Evolutionary conservation across 306 rosid genomes (phyloP), one percentile per base, ranked within the genome.

Genomic region (Crotalaria pallida): DNA sequence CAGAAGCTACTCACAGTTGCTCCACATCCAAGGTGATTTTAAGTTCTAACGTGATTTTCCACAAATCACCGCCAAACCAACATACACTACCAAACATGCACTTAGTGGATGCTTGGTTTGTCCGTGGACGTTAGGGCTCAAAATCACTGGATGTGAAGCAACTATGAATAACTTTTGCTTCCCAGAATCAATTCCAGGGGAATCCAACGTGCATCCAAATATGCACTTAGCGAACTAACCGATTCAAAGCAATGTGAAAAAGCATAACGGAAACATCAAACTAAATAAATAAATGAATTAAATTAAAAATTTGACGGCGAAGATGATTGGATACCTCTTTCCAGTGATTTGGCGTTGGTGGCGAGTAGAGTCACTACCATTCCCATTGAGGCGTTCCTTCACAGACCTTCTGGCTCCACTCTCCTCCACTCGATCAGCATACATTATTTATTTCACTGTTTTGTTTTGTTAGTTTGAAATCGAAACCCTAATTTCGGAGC

Each of bases 391-490:
- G 1, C 99, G 96, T 23, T 95, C 99, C 87, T 85, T 91, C 29
- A 88, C 84, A 18, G 99, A 89, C 82, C 92, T 89, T 75, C 85
- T 85, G 12, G 65, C 64, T 10, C 85, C 97, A 57, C 78, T 77
- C 67, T 89, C 97, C 67, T 89, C 97, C 78, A 82, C 92, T 51
- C 93, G 91, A 89, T 95, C 99, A 72, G 99, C 83, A 77, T 95
- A 95, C 99, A 91, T 31, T n/a, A n/a, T 31, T 31, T 31, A 4
- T 27, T 31, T 31, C 7, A 31, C 36, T 31, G 1, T 31, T 26
- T 31, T 94, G 65, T 69, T 79, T 17, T 66, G 16, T 33, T 48
- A 26, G 38, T 63, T 67, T 40, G 16, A 56, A 31, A 31, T 31
- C 36, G 36, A 31, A 84, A 78, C 77, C 85, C 83, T 78, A 78